These are phyloP conservation scores for Echinochloa phyllopogon DNA, from an alignment of 176 grass and related monocot genomes.

Conservation along the genomic window DNA sequence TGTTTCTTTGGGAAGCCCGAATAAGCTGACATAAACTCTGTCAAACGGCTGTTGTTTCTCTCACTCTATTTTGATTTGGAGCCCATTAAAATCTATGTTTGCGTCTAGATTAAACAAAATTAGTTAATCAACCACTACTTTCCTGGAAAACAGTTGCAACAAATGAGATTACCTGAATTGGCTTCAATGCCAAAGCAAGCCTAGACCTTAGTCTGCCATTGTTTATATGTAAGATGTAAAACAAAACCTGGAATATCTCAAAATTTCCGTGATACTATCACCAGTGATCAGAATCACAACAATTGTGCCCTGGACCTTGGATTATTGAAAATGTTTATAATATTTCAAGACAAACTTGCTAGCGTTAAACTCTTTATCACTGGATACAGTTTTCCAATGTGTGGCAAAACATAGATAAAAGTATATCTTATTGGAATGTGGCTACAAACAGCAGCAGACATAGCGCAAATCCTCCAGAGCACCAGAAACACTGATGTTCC, in stretches of 20 bases:
- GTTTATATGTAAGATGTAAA: slow-evolving; percentile 10
- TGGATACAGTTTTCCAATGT: not conserved
- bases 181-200: not conserved
- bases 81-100: not conserved
- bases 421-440: not conserved
- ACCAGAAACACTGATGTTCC: not conserved
- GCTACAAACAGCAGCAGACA: not conserved
- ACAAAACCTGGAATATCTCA: not conserved
- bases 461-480: not conserved
- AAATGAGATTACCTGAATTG: not conserved
- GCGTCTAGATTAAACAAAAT: not conserved
- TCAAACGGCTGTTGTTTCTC: not conserved
- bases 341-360: not conserved
- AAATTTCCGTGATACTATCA: not conserved
- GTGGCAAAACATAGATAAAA: not conserved
- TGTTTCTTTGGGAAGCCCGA: not conserved
- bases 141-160: not conserved
- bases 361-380: not conserved
- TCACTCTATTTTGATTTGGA: not conserved
- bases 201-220: not conserved
- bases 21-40: not conserved
- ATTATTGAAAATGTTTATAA: not conserved
- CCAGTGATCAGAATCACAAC: not conserved
- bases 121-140: not conserved
- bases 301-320: not conserved